These are phyloP conservation scores for Pestalotiopsis sp. DNA, from an alignment of 2,329 filamentous ascomycete genomes.

Conservation along the genomic window DNA sequence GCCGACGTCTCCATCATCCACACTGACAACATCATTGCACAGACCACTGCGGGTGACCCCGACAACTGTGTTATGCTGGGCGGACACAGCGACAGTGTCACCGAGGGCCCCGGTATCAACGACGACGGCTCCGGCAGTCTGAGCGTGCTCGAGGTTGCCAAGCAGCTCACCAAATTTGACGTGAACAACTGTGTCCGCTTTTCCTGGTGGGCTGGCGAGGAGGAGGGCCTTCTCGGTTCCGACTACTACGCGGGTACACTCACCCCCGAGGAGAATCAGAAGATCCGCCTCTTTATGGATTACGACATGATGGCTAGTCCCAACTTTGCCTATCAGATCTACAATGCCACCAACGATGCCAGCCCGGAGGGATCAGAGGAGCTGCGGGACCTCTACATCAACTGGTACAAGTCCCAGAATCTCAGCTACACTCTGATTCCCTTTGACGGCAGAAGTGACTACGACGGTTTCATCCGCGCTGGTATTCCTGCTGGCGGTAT, in stretches of 20 bases:
- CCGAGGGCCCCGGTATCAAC: conserved; percentile 71
- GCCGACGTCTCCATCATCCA: conserved; percentile 52
- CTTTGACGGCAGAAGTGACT: conserved; percentile 80
- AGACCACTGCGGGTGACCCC: conserved; percentile 57
- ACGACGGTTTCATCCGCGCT: conserved; percentile 72
- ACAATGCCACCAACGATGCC: conserved; percentile 68
- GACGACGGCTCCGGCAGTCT: conserved; percentile 72
- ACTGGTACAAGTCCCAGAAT: conserved; percentile 63
- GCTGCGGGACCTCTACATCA: conserved; percentile 65
- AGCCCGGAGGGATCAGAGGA: conserved; percentile 72
- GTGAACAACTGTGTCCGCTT: conserved; percentile 68
- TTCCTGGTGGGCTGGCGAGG: conserved; percentile 68
- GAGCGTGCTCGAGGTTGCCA: conserved; percentile 62
- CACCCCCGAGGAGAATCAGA: conserved; percentile 56
- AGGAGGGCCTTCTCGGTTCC: conserved; percentile 65
- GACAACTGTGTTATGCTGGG: conserved; percentile 67
- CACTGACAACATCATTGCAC: conserved; percentile 63
- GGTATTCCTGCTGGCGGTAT: conserved; percentile 76
- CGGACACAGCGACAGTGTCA: conserved; percentile 63
- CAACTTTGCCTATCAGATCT: conserved; percentile 68
- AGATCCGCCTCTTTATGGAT: conserved; percentile 67
- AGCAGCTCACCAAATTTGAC: conserved; percentile 54
- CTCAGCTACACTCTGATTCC: conserved; percentile 69
- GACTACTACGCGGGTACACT: conserved; percentile 60
- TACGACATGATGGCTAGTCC: conserved; percentile 71